Base-by-base conservation (phyloP, 768 basidiomycete species). In the Sporobolomyces phaffii region DNA sequence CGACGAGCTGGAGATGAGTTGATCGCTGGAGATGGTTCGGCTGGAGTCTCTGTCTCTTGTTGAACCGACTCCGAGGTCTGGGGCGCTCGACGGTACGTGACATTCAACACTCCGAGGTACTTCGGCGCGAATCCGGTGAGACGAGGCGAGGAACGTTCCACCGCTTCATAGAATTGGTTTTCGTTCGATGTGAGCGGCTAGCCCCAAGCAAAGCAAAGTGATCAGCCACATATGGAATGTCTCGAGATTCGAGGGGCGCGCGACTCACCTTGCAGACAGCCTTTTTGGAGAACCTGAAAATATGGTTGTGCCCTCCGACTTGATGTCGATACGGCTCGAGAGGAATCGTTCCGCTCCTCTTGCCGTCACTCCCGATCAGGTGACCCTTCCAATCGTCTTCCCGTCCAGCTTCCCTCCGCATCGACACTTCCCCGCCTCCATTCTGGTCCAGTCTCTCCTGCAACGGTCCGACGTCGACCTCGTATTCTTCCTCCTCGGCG, bases 21-120 rank as follows among this genome's bases (percentile, higher is more conserved):
- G 1, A 29, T 8, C 28, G 60, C 28, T 50, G 49, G 31, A 41
- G 48, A 36, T 33, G 56, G 47, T 10, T 62, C n/a, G 34, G 24
- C 48, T n/a, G 44, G 64, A 14, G 28, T 60, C 28, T 48, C 67
- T 15, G 38, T 75, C n/a, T 77, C 47, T 18, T 78, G n/a, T 74
- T 68, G 8, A 75, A 51, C 64, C 76, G 59, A 15, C 70, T 69
- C 6, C 29, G 43, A n/a, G 5, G 29, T 29, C 75, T 45, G 0
- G 0, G 64, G 78, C 1, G 91, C 88, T 18, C 87, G 84, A 29
- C 96, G 86, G 76, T 98, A 98, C 58, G 88, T 94, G 73, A 99
- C 94, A 45, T 98, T 83, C 91, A 99, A 96, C 60, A 99, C 96
- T 28, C 96, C 96, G 20, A 99, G 82, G 78, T 99, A 99, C 48